Percentiles rank a stretch among this genome's conserved stretches.
Evolutionary conservation across 768 basidiomycete genomes (phyloP).

Genomic region (Russula brevipes): DNA sequence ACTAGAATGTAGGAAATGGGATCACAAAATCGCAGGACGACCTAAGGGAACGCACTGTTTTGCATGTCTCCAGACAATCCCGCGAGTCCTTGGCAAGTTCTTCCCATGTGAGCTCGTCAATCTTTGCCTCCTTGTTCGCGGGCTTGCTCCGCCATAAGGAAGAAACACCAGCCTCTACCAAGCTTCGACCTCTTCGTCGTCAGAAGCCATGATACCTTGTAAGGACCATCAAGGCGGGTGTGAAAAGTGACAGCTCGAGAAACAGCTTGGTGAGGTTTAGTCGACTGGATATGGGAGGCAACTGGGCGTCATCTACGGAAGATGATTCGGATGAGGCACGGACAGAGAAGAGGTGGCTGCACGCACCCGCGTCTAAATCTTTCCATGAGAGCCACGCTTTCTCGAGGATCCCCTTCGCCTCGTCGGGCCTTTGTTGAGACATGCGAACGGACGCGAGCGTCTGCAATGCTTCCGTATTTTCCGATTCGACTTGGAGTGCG

Average conservation of each 20-base stretch:
- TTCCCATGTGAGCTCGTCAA: slow-evolving; percentile 57
- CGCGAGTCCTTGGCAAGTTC: slow-evolving; percentile 75
- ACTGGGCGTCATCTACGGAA: slow-evolving; percentile 52
- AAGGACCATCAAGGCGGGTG: slow-evolving; percentile 71
- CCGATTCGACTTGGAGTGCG: slow-evolving; percentile 70
- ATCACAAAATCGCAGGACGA: slow-evolving; percentile 1
- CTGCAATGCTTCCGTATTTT: slow-evolving; percentile 75
- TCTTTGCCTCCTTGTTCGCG: slow-evolving; percentile 47
- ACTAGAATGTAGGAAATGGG: slow-evolving; percentile 35
- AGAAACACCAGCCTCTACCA: slow-evolving; percentile 95
- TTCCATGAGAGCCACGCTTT: slow-evolving; percentile 66
- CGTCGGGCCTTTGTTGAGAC: slow-evolving; percentile 80
- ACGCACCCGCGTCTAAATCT: slow-evolving; percentile 53
- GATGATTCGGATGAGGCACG: background rate
- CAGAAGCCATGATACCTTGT: slow-evolving; percentile 70
- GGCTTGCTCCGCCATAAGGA: slow-evolving; percentile 70
- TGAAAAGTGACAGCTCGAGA: slow-evolving; percentile 66
- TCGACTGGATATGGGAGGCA: slow-evolving; percentile 69
- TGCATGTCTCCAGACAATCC: slow-evolving; percentile 80
- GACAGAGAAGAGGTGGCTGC: background rate
- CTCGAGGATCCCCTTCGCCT: slow-evolving; percentile 66
- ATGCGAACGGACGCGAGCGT: slow-evolving; percentile 80
- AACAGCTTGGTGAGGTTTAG: slow-evolving; percentile 75
- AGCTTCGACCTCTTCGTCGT: slow-evolving; percentile 84
- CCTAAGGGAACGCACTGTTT: slow-evolving; percentile 46